Percentiles rank a stretch among this genome's conserved stretches.
Conservation (phyloP, 352 stramenopile species). For the Nothophytophthora sp. region DNA sequence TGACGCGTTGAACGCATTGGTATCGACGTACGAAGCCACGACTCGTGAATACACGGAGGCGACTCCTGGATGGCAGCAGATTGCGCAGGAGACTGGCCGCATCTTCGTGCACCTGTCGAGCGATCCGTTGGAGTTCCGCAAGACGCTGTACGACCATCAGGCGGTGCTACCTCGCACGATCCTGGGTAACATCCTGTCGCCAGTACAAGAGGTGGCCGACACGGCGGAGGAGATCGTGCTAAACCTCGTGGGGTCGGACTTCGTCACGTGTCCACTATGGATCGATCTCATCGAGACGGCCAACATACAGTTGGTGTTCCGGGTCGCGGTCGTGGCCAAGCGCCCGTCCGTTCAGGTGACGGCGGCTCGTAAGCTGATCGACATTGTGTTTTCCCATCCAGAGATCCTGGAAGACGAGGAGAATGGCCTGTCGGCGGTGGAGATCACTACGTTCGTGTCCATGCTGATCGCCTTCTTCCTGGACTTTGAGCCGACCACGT, state of each 20-base stretch:
- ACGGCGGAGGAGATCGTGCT: slow-evolving; percentile 74
- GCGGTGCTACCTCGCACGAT: slow-evolving; percentile 52
- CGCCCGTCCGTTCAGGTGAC: slow-evolving; percentile 64
- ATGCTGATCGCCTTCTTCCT: slow-evolving; percentile 76
- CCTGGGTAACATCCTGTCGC: slow-evolving; percentile 66
- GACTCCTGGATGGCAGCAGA: slow-evolving; percentile 34
- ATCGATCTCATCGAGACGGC: slow-evolving; percentile 66
- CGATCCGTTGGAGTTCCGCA: slow-evolving; percentile 81
- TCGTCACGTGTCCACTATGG: slow-evolving; percentile 83
- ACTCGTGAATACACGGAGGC: slow-evolving; percentile 39
- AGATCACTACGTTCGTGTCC: slow-evolving; percentile 65
- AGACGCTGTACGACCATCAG: slow-evolving; percentile 76
- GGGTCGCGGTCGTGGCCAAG: slow-evolving; percentile 56
- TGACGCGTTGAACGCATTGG: slow-evolving; percentile 47
- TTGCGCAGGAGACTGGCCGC: slow-evolving; percentile 49
- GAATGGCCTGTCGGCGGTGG: slow-evolving; percentile 38
- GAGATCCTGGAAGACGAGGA: slow-evolving; percentile 57
- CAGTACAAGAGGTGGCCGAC: slow-evolving; percentile 43
- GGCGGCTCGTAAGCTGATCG: slow-evolving; percentile 69
- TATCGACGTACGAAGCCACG: slow-evolving; percentile 53
- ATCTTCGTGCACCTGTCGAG: slow-evolving; percentile 70
- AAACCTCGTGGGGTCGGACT: slow-evolving; percentile 81
- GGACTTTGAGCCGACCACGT: slow-evolving; percentile 70
- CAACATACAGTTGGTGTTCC: slow-evolving; percentile 62
- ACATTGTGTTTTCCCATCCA: slow-evolving; percentile 71